Evolutionary conservation across 1,284 basidiomycete species (phyloP).

Genomic region (Tilletiaria anomala): DNA sequence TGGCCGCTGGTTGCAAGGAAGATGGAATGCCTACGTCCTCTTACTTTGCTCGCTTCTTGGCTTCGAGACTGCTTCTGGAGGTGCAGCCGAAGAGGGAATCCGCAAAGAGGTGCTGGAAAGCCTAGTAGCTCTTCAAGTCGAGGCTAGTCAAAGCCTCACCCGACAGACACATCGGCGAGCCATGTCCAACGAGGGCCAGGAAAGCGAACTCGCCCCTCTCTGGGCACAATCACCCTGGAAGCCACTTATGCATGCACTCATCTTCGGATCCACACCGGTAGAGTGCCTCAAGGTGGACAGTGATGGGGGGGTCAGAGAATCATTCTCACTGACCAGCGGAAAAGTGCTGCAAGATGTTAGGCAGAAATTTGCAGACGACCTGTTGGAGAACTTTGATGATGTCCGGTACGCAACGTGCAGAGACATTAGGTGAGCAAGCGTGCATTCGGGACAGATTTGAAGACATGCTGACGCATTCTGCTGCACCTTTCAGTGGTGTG

Average conservation of each 20-base stretch:
- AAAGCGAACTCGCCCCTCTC: not conserved
- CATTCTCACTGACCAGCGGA: conserved; percentile 9
- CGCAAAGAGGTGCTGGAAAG: not conserved
- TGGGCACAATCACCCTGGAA: not conserved
- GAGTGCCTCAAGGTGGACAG: conserved; percentile 2
- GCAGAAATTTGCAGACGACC: conserved; percentile 18
- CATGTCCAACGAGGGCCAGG: not conserved
- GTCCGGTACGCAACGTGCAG: conserved; percentile 84
- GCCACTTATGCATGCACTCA: not conserved
- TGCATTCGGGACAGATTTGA: no score
- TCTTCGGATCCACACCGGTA: not conserved
- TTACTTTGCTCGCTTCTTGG: not conserved
- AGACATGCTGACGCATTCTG: no score
- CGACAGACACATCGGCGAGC: not conserved
- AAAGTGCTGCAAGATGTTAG: conserved; percentile 19
- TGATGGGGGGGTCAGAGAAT: conserved; percentile 1
- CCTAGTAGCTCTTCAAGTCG: not conserved
- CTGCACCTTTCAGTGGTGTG: conserved; percentile 43
- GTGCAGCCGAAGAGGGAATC: not conserved
- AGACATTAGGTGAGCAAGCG: conserved; percentile 53
- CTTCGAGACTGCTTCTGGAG: not conserved
- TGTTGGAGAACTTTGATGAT: conserved; percentile 47
- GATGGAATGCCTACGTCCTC: not conserved
- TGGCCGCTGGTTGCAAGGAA: not conserved
- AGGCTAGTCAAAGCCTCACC: not conserved